phyloP scores from a whole-genome alignment of 2,329 filamentous ascomycete genomes.

The Trichophyton verrucosum region DNA sequence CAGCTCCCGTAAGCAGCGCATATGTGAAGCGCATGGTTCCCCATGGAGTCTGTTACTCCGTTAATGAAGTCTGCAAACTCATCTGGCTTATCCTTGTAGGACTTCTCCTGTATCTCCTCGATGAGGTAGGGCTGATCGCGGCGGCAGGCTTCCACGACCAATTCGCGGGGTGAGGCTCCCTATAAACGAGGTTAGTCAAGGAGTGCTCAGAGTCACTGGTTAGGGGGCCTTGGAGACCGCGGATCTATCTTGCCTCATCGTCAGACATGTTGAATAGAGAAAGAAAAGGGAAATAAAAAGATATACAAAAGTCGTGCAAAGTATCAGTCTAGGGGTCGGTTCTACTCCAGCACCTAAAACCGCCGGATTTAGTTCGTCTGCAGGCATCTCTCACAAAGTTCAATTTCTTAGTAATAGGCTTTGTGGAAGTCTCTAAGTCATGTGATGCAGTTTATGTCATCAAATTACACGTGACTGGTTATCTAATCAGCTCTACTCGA shows the following conservation, averaged over 20 bases:
- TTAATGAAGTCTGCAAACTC: slow-evolving; percentile 71
- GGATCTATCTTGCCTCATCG: slow-evolving; percentile 26
- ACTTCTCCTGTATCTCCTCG: slow-evolving; percentile 52
- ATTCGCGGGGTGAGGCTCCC: slow-evolving; percentile 76
- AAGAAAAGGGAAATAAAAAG: background rate
- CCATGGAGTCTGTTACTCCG: slow-evolving; percentile 69
- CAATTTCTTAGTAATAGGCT: too few relatives aligned
- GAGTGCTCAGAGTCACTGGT: slow-evolving; percentile 8
- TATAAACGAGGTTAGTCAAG: slow-evolving; percentile 35
- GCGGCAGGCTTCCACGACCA: slow-evolving; percentile 83
- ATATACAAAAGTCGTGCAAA: background rate
- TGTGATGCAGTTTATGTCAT: too few relatives aligned
- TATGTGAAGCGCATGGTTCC: slow-evolving; percentile 80
- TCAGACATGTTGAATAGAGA: slow-evolving; percentile 28
- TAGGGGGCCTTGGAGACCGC: too few relatives aligned
- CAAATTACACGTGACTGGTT: too few relatives aligned
- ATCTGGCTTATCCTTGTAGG: slow-evolving; percentile 44
- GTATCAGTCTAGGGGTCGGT: background rate
- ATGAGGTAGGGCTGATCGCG: slow-evolving; percentile 85
- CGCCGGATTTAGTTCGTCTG: too few relatives aligned
- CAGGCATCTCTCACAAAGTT: too few relatives aligned
- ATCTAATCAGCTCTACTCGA: too few relatives aligned
- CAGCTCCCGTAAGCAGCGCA: slow-evolving; percentile 77
- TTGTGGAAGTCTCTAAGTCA: too few relatives aligned
- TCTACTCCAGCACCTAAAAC: too few relatives aligned